phyloP scores from a whole-genome alignment of 2,329 filamentous ascomycete genomes.

The Cryphonectria parasitica region DNA sequence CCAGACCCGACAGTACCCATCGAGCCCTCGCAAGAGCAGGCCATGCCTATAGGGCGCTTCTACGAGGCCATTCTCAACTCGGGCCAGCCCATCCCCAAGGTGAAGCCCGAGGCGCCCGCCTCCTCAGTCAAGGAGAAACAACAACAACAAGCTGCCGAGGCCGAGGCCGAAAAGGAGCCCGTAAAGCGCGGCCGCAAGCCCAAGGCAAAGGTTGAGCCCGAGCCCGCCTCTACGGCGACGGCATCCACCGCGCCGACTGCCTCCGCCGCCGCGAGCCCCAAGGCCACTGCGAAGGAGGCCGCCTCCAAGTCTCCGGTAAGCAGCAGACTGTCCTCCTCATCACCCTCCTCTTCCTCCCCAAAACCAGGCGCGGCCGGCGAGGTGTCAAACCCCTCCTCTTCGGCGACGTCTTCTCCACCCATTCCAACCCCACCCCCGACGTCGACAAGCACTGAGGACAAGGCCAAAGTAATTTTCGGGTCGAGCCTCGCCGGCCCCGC shows the following conservation, averaged over 20 bases:
- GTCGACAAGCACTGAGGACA: slow-evolving; percentile 51
- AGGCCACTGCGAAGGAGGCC: slow-evolving; percentile 28
- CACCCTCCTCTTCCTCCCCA: slow-evolving; percentile 14
- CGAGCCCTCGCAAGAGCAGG: slow-evolving; percentile 43
- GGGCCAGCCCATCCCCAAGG: slow-evolving; percentile 45
- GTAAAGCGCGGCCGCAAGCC: slow-evolving; percentile 33
- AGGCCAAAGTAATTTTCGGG: slow-evolving; percentile 76
- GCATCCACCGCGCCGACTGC: slow-evolving; percentile 22
- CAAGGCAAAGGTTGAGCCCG: slow-evolving; percentile 26
- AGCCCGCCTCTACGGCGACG: slow-evolving; percentile 27
- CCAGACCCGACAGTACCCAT: slow-evolving; percentile 35
- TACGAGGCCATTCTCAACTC: slow-evolving; percentile 60
- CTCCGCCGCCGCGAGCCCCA: slow-evolving; percentile 25
- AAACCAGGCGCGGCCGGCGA: neutral
- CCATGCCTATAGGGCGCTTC: slow-evolving; percentile 59
- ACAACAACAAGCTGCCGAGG: slow-evolving; percentile 12
- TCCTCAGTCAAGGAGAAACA: slow-evolving; percentile 38
- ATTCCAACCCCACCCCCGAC: slow-evolving; percentile 47
- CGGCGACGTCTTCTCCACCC: slow-evolving; percentile 39
- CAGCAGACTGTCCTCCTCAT: slow-evolving; percentile 15
- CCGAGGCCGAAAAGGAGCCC: slow-evolving; percentile 29
- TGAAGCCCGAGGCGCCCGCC: slow-evolving; percentile 51
- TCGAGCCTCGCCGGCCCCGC: slow-evolving; percentile 75
- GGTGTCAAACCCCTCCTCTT: slow-evolving; percentile 33
- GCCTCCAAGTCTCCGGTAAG: slow-evolving; percentile 27